phyloP scores from a whole-genome alignment of 441 rosid species.

The Populus hybrid region DNA sequence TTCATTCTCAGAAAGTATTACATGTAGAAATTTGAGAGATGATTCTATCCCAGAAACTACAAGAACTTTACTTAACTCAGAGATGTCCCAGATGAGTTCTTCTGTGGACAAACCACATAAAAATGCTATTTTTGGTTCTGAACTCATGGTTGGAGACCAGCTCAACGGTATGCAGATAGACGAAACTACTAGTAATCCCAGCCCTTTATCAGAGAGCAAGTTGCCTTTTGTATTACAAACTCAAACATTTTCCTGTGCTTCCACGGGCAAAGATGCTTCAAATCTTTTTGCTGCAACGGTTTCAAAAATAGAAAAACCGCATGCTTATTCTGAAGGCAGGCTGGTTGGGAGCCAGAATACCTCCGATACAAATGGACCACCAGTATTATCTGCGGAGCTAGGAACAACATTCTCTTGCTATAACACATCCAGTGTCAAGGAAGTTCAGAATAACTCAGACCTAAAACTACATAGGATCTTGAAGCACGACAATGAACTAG shows the following conservation, averaged over 20 bases:
- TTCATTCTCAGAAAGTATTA: constrained; percentile 42
- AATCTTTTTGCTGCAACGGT: constrained; percentile 27
- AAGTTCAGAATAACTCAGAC: constrained; percentile 33
- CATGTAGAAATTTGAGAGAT: constrained; percentile 34
- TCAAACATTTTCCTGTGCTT: constrained; percentile 20
- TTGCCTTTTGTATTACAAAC: constrained; percentile 19
- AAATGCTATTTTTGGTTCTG: constrained; percentile 14
- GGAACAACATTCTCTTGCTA: constrained; percentile 23
- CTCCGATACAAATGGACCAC: constrained; percentile 23
- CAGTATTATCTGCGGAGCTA: constrained; percentile 27
- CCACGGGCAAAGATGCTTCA: constrained; percentile 26
- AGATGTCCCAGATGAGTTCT: constrained; percentile 22
- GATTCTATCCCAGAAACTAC: constrained; percentile 22
- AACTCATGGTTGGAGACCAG: constrained; percentile 27
- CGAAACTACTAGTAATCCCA: constrained; percentile 20
- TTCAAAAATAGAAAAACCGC: constrained; percentile 27
- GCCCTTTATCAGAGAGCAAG: constrained; percentile 20
- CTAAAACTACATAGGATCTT: constrained; percentile 33
- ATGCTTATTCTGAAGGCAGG: constrained; percentile 25
- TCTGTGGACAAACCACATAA: constrained; percentile 25
- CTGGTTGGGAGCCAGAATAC: constrained; percentile 24
- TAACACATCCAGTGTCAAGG: constrained; percentile 23
- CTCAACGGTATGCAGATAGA: constrained; percentile 23
- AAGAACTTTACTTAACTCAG: constrained; percentile 16
- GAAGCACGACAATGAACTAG: constrained; percentile 42